phyloP scores from a whole-genome alignment of 2,329 filamentous ascomycete genomes.

The Aspergillus aculeatinus region DNA sequence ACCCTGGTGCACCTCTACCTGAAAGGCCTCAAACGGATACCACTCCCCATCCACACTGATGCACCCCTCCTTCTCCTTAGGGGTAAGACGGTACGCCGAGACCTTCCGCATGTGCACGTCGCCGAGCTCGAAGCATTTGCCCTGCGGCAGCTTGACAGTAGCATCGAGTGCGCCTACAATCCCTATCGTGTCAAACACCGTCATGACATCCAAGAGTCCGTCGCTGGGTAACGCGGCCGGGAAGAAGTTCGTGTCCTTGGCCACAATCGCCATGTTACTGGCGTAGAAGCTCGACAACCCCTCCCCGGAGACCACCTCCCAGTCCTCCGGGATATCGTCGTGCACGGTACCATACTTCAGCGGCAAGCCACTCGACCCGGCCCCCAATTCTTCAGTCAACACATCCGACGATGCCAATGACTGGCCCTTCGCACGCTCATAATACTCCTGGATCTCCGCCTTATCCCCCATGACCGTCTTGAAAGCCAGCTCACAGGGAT shows the following conservation, averaged over 20 bases:
- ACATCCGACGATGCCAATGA: too few species aligned
- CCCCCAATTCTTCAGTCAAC: neutral
- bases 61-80: constrained; percentile 69
- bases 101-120: constrained; percentile 80
- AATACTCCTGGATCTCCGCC: constrained; percentile 38
- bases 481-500: constrained; percentile 83
- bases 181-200: constrained; percentile 71
- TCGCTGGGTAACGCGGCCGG: constrained; percentile 77
- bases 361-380: constrained; percentile 57
- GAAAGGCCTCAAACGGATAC: constrained; percentile 81
- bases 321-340: constrained; percentile 71
- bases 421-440: neutral
- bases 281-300: constrained; percentile 88
- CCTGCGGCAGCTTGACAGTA: constrained; percentile 67
- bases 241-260: constrained; percentile 79
- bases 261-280: constrained; percentile 93
- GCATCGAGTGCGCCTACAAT: constrained; percentile 65
- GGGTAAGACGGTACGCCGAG: constrained; percentile 78
- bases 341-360: constrained; percentile 76
- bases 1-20: constrained; percentile 80
- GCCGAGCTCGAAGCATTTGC: constrained; percentile 73
- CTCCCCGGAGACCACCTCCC: constrained; percentile 71
- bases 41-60: constrained; percentile 92
- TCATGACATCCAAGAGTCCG: constrained; percentile 79
- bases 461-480: constrained; percentile 80